A percentile compares a stretch with the other conserved stretches of the same genome.
Evolutionary conservation across 2,329 filamentous ascomycete genomes (phyloP).

Genomic region (Albifimbria verrucaria): DNA sequence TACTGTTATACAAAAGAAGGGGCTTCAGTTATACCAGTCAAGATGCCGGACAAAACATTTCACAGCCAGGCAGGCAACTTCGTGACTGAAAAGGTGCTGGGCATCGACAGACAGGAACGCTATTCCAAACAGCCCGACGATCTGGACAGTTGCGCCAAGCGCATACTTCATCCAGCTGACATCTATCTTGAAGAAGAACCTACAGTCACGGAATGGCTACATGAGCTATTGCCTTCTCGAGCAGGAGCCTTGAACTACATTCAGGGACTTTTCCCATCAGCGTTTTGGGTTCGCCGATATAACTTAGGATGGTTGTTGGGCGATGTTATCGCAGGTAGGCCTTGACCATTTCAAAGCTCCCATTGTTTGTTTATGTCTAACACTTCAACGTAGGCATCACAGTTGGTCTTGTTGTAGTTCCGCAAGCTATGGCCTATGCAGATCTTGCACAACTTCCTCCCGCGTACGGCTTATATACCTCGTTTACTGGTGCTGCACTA

Average conservation of each 20-base stretch:
- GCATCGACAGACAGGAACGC: slow-evolving; percentile 26
- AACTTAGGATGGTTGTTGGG: slow-evolving; percentile 70
- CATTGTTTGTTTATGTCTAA: not conserved
- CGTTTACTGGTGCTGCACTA: slow-evolving; percentile 74
- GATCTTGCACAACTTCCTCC: slow-evolving; percentile 64
- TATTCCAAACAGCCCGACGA: slow-evolving; percentile 20
- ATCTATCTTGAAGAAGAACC: slow-evolving; percentile 62
- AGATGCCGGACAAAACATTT: slow-evolving; percentile 10
- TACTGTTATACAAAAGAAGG: too few relatives aligned
- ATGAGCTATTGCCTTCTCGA: slow-evolving; percentile 48
- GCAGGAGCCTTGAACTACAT: slow-evolving; percentile 48
- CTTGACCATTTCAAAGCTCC: not conserved
- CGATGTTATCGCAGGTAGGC: slow-evolving; percentile 66
- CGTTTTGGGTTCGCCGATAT: slow-evolving; percentile 67
- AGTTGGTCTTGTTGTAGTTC: not conserved
- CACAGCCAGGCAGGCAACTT: slow-evolving; percentile 11
- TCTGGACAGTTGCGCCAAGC: slow-evolving; percentile 21
- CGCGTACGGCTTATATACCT: slow-evolving; percentile 75
- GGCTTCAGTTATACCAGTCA: too few relatives aligned
- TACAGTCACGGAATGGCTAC: slow-evolving; percentile 59
- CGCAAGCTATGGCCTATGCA: slow-evolving; percentile 50
- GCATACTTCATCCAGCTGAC: slow-evolving; percentile 21
- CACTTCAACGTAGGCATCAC: not conserved
- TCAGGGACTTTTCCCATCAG: slow-evolving; percentile 58
- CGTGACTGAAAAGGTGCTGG: slow-evolving; percentile 23